Evolutionary conservation across 106 monocot genomes (phyloP).

Genomic region (Dactylorhiza incarnata): DNA sequence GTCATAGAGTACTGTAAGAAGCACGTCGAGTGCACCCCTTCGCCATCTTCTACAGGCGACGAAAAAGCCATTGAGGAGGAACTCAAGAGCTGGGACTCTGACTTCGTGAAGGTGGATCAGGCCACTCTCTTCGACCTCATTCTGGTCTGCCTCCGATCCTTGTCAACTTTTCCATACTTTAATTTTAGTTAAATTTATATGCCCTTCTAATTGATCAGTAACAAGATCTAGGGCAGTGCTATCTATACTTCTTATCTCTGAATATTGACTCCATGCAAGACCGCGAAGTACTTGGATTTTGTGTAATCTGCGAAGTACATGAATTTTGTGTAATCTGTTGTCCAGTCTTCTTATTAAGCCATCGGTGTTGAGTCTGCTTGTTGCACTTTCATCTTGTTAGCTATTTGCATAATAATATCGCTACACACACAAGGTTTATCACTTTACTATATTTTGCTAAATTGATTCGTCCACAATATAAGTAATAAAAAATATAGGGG

Average conservation of each 20-base stretch:
- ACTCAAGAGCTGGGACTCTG: constrained; percentile 15
- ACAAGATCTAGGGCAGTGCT: not conserved
- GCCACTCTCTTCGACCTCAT: constrained; percentile 21
- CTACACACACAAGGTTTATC: too few relatives aligned
- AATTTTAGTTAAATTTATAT: not conserved
- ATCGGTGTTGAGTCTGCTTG: not conserved
- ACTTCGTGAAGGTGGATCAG: constrained; percentile 22
- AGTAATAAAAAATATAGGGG: too few relatives aligned
- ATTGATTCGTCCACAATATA: too few relatives aligned
- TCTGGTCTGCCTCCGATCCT: constrained; percentile 3
- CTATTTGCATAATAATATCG: not conserved
- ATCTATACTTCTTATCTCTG: not conserved
- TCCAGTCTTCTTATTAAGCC: not conserved
- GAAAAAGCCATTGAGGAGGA: constrained; percentile 13
- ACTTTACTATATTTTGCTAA: too few relatives aligned
- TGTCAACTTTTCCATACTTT: not conserved
- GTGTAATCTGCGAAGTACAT: not conserved
- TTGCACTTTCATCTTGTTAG: not conserved
- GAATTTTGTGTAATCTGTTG: not conserved
- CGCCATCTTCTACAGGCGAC: not conserved
- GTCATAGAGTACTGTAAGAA: constrained; percentile 72
- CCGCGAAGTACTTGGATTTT: not conserved
- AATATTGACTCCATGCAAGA: not conserved
- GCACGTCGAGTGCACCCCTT: constrained; percentile 28
- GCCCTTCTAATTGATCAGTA: not conserved